phyloP scores from a whole-genome alignment of 495 filamentous ascomycete genomes.

The Mycothermus thermophilus region DNA sequence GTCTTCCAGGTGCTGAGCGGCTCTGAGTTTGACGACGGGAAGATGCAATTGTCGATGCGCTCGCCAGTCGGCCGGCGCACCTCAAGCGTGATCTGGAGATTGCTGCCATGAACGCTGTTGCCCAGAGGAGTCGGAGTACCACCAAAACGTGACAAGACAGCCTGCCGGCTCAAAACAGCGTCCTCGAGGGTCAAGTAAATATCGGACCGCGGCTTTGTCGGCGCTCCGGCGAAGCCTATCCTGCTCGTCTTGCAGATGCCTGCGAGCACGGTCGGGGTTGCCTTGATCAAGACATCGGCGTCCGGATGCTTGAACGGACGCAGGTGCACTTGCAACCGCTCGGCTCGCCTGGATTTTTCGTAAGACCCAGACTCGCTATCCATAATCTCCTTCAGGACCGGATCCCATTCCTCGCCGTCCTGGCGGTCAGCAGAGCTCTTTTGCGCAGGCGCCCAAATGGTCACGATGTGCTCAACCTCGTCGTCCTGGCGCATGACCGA shows the following conservation, averaged over 20 bases:
- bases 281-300: conserved; percentile 62
- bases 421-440: conserved; percentile 32
- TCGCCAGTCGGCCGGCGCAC: conserved; percentile 65
- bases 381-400: conserved; percentile 58
- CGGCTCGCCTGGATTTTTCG: conserved; percentile 52
- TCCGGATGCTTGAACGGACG: conserved; percentile 63
- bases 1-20: conserved; percentile 77
- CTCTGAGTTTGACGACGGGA: conserved; percentile 62
- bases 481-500: conserved; percentile 59
- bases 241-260: conserved; percentile 65
- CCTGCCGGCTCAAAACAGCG: conserved; percentile 59
- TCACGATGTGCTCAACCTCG: conserved; percentile 62
- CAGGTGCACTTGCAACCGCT: conserved; percentile 61
- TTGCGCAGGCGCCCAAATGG: conserved; percentile 56
- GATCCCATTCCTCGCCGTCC: conserved; percentile 59
- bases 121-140: conserved; percentile 60
- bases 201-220: conserved; percentile 74
- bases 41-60: conserved; percentile 75
- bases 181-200: conserved; percentile 82
- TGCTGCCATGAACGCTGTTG: conserved; percentile 44
- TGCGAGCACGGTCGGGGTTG: conserved; percentile 79
- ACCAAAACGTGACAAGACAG: conserved; percentile 65
- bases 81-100: conserved; percentile 81
- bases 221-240: conserved; percentile 91
- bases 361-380: conserved; percentile 59